Base-by-base conservation (phyloP, 208 protist species). In the Crithidia expoeki region DNA sequence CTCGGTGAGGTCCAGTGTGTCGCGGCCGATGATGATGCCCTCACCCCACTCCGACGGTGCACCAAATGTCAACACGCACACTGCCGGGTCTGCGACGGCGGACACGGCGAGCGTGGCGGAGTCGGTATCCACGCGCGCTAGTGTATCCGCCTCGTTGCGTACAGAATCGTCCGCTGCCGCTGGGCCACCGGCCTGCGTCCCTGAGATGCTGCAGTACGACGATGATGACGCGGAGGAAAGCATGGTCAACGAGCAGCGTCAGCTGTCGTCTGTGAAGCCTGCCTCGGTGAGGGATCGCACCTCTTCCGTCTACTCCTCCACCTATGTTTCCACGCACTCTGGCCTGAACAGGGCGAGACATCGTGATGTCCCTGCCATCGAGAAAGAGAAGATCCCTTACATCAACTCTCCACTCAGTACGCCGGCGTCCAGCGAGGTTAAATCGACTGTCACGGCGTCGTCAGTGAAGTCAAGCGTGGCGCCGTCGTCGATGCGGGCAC, bases 191-290 rank as follows among this genome's bases (percentile, higher is more conserved):
- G 2, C 52, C 28, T 16, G 12, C 16, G 28, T 23, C 4, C 57
- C 55, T 7, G 55, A 60, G n/a, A 17, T 34, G n/a, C 4, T 60
- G 55, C 55, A 47, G 33, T 60, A 60, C 55, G 55, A 60, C 4
- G 55, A 62, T 19, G 55, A 34, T 7, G 57, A 62, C 21, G 25
- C n/a, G n/a, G n/a, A n/a, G n/a, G n/a, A 60, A 4, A 2, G 7
- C 16, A 21, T 21, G 32, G 40, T 27, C 9, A 2, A 34, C 25
- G 1, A 34, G 33, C 0, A 32, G 33, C 25, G 30, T 7, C 23
- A 25, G 49, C 23, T 16, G 23, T 27, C 49, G 49, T n/a, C n/a
- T n/a, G n/a, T n/a, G n/a, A n/a, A n/a, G n/a, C n/a, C n/a, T n/a
- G n/a, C n/a, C n/a, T n/a, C n/a, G n/a, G n/a, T n/a, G n/a, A n/a